Base-by-base conservation (phyloP, 768 basidiomycete species). In the Hericium alpestre region DNA sequence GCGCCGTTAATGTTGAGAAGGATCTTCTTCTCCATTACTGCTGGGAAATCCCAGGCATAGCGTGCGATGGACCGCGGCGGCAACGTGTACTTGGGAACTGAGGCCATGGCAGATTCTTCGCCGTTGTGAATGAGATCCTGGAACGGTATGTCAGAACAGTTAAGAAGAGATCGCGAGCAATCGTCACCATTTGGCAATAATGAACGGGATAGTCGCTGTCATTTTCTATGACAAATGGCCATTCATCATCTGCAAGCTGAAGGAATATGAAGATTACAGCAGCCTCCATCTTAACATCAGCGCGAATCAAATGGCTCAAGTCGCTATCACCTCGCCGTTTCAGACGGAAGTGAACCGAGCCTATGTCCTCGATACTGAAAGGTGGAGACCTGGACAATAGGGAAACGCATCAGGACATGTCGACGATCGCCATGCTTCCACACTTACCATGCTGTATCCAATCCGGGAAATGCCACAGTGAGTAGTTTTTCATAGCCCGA, bases 41-140 rank as follows among this genome's bases (percentile, higher is more conserved):
- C 89, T 7, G 96, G 96, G 58, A 78, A 82, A 66, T 99, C 96
- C 95, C 95, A 99, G 4, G 93, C 88, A 67, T 97, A 99, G 37
- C 80, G 73, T 48, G 79, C 67, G 15, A 72, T 76, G 3, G 79
- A 72, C 40, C 78, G 80, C 10, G 82, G 76, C 5, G 71, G 65
- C 2, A 94, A 67, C n/a, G 71, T 74, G 69, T 93, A 93, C 12
- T 62, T 64, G 23, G 73, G 71, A 47, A 70, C 63, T 39, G 77
- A 64, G 64, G 79, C 79, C 38, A 68, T 66, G n/a, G 69, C 59
- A 15, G 62, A 73, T 55, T 70, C 71, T 27, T 70, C 70, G 62
- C 81, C 80, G 77, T 80, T 65, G 50, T 67, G 63, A 40, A 63
- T 57, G 51, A 58, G 55, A 58, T 70, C 65, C 71, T 68, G 51